phyloP scores from a whole-genome alignment of 176 grass and related monocot genomes.

The Carex parvula region DNA sequence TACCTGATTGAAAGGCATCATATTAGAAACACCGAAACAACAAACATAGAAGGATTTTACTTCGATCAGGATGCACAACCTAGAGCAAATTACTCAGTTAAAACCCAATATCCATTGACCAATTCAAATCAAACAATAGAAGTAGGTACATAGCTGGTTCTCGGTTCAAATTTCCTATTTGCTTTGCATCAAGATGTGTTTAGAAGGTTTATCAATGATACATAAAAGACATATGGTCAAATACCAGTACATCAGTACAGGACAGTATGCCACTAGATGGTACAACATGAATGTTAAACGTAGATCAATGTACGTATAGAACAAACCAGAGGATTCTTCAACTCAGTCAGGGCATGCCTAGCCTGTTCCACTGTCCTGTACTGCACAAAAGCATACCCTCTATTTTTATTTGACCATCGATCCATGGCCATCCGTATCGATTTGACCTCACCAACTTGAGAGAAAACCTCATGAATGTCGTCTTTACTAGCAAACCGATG shows the following conservation, averaged over 20 bases:
- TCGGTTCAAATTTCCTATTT: background rate
- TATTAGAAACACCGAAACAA: constrained; percentile 14
- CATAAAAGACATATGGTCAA: background rate
- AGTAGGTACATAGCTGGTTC: background rate
- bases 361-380: constrained; percentile 90
- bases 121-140: background rate
- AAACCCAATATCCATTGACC: background rate
- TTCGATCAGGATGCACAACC: background rate
- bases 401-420: constrained; percentile 81
- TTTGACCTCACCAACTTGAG: constrained; percentile 74
- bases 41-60: background rate
- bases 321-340: constrained; percentile 77
- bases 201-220: background rate
- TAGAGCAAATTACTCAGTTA: background rate
- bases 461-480: constrained; percentile 81
- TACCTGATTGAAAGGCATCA: constrained; percentile 46
- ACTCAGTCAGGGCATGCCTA: constrained; percentile 58
- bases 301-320: constrained; percentile 6
- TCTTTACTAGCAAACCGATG: constrained; percentile 78
- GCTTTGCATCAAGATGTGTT: background rate
- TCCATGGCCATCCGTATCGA: constrained; percentile 89
- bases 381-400: constrained; percentile 93
- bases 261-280: background rate
- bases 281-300: background rate
- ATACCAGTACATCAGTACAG: background rate